Evolutionary conservation across 148 eudicot genomes (phyloP).

Genomic region (Nyssa sinensis): DNA sequence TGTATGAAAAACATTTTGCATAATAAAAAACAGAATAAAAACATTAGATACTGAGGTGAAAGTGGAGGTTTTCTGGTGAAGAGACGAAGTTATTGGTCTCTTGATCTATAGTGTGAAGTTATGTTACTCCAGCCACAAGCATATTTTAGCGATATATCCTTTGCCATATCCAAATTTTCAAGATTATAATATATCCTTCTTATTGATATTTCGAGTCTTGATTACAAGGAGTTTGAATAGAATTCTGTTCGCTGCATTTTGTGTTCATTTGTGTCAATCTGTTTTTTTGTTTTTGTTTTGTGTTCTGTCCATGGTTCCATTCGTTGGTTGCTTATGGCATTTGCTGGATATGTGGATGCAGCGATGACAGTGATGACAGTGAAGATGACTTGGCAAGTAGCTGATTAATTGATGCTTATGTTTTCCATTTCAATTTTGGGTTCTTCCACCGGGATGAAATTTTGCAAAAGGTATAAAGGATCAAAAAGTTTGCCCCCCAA

Average conservation of each 20-base stretch:
- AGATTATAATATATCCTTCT: neutral
- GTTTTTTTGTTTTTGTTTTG: neutral
- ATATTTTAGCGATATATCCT: neutral
- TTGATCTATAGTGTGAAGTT: too few relatives aligned
- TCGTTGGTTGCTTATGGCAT: neutral
- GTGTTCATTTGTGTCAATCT: neutral
- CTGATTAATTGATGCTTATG: slow-evolving; percentile 24
- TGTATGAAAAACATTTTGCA: too few relatives aligned
- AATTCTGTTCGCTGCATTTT: neutral
- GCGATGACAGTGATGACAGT: slow-evolving; percentile 84
- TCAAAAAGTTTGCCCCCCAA: neutral
- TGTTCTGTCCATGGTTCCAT: neutral
- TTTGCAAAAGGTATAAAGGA: neutral
- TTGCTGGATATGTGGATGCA: slow-evolving; percentile 29
- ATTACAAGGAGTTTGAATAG: neutral
- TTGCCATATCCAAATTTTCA: neutral
- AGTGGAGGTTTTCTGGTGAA: too few relatives aligned
- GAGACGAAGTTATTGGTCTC: too few relatives aligned
- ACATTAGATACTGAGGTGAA: too few relatives aligned
- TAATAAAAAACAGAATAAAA: too few relatives aligned
- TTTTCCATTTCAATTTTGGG: neutral
- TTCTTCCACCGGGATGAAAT: neutral
- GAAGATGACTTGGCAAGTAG: slow-evolving; percentile 59
- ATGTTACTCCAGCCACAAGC: too few relatives aligned
- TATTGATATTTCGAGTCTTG: neutral